Conservation (phyloP, 2,329 filamentous ascomycete species). For the Xylariaceae sp. region DNA sequence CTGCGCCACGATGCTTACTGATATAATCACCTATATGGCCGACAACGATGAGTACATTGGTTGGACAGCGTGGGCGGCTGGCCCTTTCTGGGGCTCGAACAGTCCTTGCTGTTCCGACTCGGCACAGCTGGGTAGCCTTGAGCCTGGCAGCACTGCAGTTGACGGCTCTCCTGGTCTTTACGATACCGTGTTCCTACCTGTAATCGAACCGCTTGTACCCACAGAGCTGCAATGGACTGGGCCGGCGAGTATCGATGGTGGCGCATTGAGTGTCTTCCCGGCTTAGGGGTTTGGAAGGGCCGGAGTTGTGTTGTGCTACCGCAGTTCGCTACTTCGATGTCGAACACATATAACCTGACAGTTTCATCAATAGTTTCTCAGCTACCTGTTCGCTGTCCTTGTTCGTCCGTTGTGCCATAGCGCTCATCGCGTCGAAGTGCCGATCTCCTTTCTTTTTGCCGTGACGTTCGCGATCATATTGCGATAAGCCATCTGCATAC, state of each 20-base stretch:
- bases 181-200: constrained; percentile 42
- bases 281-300: constrained; percentile 1
- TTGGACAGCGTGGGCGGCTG: constrained; percentile 49
- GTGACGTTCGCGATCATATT: too few relatives aligned
- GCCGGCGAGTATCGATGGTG: constrained; percentile 26
- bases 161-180: constrained; percentile 43
- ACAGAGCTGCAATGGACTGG: constrained; percentile 37
- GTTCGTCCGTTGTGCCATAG: too few relatives aligned
- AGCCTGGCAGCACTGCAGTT: constrained; percentile 41
- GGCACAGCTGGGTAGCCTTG: constrained; percentile 40
- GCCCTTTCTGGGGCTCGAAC: constrained; percentile 44
- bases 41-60: constrained; percentile 46
- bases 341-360: too few relatives aligned
- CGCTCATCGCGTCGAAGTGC: too few relatives aligned
- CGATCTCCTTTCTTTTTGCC: too few relatives aligned
- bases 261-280: constrained; percentile 18
- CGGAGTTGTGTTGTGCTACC: neutral
- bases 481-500: too few relatives aligned
- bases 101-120: constrained; percentile 42
- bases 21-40: constrained; percentile 43
- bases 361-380: too few relatives aligned
- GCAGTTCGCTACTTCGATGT: too few relatives aligned
- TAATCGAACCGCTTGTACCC: constrained; percentile 42
- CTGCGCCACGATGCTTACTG: constrained; percentile 37
- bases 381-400: too few relatives aligned